A percentile compares a stretch with the other conserved stretches of the same genome.
These are phyloP conservation scores for Infundibulicybe gibba DNA, from an alignment of 768 basidiomycete genomes.

Conservation along the genomic window DNA sequence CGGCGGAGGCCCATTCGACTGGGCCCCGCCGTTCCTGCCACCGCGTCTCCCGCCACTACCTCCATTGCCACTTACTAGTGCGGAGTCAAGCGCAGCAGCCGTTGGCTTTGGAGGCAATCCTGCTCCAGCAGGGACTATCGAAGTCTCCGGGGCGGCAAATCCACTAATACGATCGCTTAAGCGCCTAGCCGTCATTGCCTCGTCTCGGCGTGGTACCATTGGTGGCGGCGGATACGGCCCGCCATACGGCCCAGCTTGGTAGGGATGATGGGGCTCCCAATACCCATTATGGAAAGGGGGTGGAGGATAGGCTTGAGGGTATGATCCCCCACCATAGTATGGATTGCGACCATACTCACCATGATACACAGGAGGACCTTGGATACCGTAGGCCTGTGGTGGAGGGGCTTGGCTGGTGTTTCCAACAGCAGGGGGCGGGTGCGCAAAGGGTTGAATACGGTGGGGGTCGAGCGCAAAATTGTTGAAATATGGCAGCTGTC, in stretches of 20 bases:
- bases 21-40: conserved; percentile 26
- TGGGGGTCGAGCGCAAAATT: conserved; percentile 96
- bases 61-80: conserved; percentile 48
- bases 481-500: conserved; percentile 85
- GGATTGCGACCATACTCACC: conserved; percentile 30
- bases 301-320: conserved; percentile 38
- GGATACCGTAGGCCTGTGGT: conserved; percentile 83
- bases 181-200: conserved; percentile 54
- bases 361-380: conserved; percentile 48
- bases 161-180: conserved; percentile 82
- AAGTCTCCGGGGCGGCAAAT: conserved; percentile 49
- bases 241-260: conserved; percentile 34
- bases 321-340: conserved; percentile 26
- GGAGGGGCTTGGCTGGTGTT: conserved; percentile 68
- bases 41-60: conserved; percentile 31
- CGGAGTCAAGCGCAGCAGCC: conserved; percentile 47
- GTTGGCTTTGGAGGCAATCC: conserved; percentile 81
- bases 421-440: conserved; percentile 68
- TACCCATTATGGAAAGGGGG: conserved; percentile 37
- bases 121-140: conserved; percentile 56
- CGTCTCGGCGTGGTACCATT: conserved; percentile 50
- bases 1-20: conserved; percentile 54
- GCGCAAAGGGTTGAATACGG: conserved; percentile 80
- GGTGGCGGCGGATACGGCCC: conserved; percentile 30
- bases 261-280: conserved; percentile 38